phyloP scores from a whole-genome alignment of 495 filamentous ascomycete genomes.

The Neurospora hispaniola region DNA sequence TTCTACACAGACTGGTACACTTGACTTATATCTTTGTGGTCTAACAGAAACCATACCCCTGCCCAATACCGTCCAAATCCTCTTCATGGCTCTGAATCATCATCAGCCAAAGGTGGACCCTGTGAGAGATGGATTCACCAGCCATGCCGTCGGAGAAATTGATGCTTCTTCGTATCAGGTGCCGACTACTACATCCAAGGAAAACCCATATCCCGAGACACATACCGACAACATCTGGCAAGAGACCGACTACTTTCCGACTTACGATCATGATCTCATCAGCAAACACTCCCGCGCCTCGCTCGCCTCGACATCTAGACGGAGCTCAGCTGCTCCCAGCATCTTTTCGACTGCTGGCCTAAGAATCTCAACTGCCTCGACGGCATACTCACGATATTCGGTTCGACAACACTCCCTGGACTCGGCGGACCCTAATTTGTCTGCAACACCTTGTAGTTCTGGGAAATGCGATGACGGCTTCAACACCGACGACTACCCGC shows the following conservation, averaged over 20 bases:
- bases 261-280: not conserved
- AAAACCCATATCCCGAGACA: not conserved
- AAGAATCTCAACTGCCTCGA: conserved; percentile 6
- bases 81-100: not conserved
- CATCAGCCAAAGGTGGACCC: not conserved
- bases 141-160: not conserved
- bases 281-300: conserved; percentile 10
- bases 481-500: not conserved
- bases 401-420: conserved; percentile 12
- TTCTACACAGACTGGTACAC: not conserved
- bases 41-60: not conserved
- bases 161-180: not conserved
- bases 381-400: conserved; percentile 8
- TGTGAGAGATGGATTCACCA: not conserved
- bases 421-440: conserved; percentile 8
- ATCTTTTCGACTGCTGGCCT: conserved; percentile 11
- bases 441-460: conserved; percentile 6
- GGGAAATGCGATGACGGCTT: conserved; percentile 8
- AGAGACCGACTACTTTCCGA: not conserved
- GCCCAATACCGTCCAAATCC: not conserved
- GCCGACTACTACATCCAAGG: not conserved
- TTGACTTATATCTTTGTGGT: not conserved
- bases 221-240: not conserved
- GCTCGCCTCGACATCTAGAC: conserved; percentile 8
- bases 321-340: conserved; percentile 13